Evolutionary conservation across 257 asterid genomes (phyloP), one percentile per base, ranked within the genome.

Genomic region (Nicotiana benthamiana): DNA sequence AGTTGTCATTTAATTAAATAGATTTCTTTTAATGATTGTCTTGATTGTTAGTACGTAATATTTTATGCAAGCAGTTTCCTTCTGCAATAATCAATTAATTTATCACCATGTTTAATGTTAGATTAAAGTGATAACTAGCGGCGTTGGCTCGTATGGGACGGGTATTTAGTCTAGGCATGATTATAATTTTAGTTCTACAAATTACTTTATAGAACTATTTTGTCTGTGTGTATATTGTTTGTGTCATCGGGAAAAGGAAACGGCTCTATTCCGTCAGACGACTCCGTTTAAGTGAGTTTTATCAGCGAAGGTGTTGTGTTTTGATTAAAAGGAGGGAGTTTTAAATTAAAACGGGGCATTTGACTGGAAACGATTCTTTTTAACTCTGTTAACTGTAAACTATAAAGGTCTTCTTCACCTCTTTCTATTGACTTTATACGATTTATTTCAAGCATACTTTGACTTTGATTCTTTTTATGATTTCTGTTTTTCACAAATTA

Each of bases 281-380:
- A 62, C 72, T 63, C 8, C 30, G 75, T 61, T 40, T 79, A 43
- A 1, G 77, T 40, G 74, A 27, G 26, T 26, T 40, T 30, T 13
- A 60, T 78, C 81, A 66, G 13, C 28, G 51, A 61, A n/a, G 30
- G 30, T 22, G 12, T 10, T n/a, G 9, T 59, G 40, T 72, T 24
- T 9, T 8, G 48, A 28, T 13, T 20, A 79, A 79, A 27, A 54
- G 62, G 82, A 79, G 82, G 82, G 82, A 64, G 82, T 79, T 79
- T 79, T 46, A 24, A 79, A 79, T 79, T 46, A 24, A 79, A 79
- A 63, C 77, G 64, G 77, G 52, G 65, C 62, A 3, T 40, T 67
- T 36, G 20, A 2, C 27, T 53, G 20, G 15, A 36, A 72, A 70
- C 83, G 83, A n/a, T n/a, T 34, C 40, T 34, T 1, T 34, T 0